Conservation (phyloP, 306 rosid genomes). For the Sicyos edulis region DNA sequence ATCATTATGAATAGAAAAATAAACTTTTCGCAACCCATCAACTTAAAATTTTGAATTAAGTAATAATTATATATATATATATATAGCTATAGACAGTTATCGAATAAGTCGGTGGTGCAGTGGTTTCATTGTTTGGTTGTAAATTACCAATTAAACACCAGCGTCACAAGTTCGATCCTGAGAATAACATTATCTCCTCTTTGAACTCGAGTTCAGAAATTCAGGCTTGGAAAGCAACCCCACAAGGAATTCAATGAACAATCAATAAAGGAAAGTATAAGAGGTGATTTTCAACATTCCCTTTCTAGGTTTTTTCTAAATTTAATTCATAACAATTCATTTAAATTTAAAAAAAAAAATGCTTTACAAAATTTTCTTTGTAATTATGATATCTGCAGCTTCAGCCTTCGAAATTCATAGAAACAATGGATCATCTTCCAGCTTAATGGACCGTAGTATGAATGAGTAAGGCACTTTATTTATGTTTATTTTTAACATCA, state of each 20-base stretch:
- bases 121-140: too few relatives aligned
- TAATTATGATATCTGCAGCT: conserved; percentile 41
- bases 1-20: too few relatives aligned
- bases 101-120: too few relatives aligned
- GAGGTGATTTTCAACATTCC: conserved; percentile 5
- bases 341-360: conserved; percentile 1
- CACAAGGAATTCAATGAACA: conserved; percentile 98
- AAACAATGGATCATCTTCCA: conserved; percentile 74
- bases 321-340: not conserved
- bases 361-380: conserved; percentile 21
- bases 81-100: too few relatives aligned
- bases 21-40: not conserved
- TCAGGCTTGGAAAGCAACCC: conserved; percentile 98
- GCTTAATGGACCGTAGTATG: conserved; percentile 87
- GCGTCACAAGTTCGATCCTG: too few relatives aligned
- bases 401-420: conserved; percentile 79
- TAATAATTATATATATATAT: too few relatives aligned
- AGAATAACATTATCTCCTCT: not conserved
- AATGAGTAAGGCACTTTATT: conserved; percentile 54
- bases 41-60: not conserved
- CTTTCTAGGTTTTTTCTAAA: not conserved
- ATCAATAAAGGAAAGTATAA: conserved; percentile 81
- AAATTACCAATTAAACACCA: too few relatives aligned
- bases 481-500: conserved; percentile 9
- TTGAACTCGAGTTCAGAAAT: conserved; percentile 39